Evolutionary conservation across 2,329 filamentous ascomycete genomes (phyloP).

Genomic region (Laburnicola sp.): DNA sequence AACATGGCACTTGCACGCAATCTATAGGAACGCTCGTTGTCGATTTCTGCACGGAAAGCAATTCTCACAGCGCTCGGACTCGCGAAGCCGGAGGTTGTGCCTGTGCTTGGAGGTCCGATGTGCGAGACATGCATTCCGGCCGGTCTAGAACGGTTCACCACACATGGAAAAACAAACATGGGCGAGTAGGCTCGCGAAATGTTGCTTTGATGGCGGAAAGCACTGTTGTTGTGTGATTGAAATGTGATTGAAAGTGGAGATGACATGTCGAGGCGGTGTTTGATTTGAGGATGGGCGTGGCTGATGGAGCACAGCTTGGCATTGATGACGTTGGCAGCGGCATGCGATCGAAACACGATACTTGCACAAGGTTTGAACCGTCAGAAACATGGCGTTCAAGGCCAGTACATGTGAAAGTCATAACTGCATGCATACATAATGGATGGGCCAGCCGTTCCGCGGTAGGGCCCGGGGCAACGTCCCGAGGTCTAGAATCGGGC

Average conservation of each 20-base stretch:
- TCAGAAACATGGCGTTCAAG: too few relatives aligned
- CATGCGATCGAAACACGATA: too few relatives aligned
- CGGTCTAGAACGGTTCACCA: too few relatives aligned
- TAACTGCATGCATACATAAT: too few relatives aligned
- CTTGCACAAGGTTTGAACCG: too few relatives aligned
- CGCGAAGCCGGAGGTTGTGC: neutral
- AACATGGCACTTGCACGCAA: too few relatives aligned
- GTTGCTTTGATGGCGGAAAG: neutral
- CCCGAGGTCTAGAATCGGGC: neutral
- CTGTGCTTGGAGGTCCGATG: neutral
- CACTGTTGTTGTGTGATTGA: neutral
- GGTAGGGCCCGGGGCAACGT: neutral
- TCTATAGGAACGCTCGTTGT: too few relatives aligned
- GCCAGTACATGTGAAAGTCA: too few relatives aligned
- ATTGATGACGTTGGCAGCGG: neutral
- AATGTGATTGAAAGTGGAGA: too few relatives aligned
- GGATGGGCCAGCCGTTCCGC: neutral
- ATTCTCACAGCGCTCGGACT: neutral
- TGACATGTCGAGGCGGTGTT: neutral
- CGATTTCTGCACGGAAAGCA: too few relatives aligned
- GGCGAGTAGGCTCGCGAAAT: too few relatives aligned
- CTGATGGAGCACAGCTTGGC: neutral
- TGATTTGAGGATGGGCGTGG: conserved; percentile 1
- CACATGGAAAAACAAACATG: too few relatives aligned
- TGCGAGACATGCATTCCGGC: conserved; percentile 6